Evolutionary conservation across 2,329 filamentous ascomycete species (phyloP).

Genomic region (Paraphaeosphaeria sporulosa): DNA sequence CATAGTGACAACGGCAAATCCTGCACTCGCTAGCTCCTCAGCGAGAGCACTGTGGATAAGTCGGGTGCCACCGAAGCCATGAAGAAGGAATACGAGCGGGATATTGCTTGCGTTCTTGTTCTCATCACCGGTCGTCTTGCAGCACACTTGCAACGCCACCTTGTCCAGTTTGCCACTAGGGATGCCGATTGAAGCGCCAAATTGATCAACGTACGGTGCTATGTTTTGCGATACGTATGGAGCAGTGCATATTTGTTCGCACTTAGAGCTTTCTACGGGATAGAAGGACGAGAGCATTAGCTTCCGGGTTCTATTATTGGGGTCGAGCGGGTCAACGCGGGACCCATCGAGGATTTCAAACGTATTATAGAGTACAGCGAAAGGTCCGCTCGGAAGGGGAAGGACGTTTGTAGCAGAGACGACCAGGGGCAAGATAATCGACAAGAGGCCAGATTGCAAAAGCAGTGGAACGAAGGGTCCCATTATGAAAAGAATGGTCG

Average conservation of each 20-base stretch:
- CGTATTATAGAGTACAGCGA: slow-evolving; percentile 17
- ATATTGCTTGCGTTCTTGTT: slow-evolving; percentile 1
- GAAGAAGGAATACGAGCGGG: slow-evolving; percentile 31
- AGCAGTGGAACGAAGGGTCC: background rate
- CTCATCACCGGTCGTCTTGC: slow-evolving; percentile 4
- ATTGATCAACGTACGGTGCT: slow-evolving; percentile 12
- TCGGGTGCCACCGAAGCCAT: slow-evolving; percentile 52
- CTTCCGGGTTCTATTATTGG: slow-evolving; percentile 17
- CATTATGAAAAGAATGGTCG: background rate
- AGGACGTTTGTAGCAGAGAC: slow-evolving; percentile 13
- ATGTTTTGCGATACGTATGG: slow-evolving; percentile 21
- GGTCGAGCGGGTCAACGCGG: slow-evolving; percentile 23
- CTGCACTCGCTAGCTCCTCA: slow-evolving; percentile 54
- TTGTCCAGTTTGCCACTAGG: slow-evolving; percentile 16
- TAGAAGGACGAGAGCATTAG: slow-evolving; percentile 29
- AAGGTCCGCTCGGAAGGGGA: slow-evolving; percentile 21
- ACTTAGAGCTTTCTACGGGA: slow-evolving; percentile 15
- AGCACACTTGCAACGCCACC: slow-evolving; percentile 16
- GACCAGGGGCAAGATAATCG: background rate
- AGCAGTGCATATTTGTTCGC: slow-evolving; percentile 17
- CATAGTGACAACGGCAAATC: slow-evolving; percentile 55
- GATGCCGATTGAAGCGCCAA: background rate
- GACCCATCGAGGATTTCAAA: slow-evolving; percentile 20
- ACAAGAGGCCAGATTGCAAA: background rate
- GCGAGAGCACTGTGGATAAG: slow-evolving; percentile 52